Conservation (phyloP, 2,329 filamentous ascomycete genomes). For the Diaporthe sp. region DNA sequence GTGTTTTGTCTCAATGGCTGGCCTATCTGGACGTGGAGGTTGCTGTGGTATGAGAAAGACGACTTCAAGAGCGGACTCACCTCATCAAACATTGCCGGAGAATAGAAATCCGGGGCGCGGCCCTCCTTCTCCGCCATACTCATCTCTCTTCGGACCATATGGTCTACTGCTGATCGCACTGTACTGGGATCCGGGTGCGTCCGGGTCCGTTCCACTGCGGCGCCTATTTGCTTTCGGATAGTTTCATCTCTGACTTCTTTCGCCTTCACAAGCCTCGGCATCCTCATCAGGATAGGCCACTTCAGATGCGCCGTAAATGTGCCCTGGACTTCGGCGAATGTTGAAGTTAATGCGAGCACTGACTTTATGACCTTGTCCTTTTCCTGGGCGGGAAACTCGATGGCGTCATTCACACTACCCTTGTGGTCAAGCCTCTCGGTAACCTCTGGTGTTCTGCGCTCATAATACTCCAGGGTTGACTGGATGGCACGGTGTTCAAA, state of each 20-base stretch:
- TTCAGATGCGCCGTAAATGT: neutral
- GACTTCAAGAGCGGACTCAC: neutral
- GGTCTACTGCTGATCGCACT: neutral
- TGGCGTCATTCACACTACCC: neutral
- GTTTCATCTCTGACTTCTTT: neutral
- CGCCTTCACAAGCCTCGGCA: neutral
- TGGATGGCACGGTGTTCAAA: neutral
- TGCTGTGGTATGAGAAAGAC: neutral
- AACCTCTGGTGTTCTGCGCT: neutral
- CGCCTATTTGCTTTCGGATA: neutral
- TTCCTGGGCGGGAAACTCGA: neutral
- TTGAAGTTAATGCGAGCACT: neutral
- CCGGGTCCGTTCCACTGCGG: neutral
- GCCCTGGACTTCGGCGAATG: neutral
- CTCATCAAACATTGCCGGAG: neutral
- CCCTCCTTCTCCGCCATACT: neutral
- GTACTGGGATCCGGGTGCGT: neutral
- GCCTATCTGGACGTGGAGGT: no score
- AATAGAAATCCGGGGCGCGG: conserved; percentile 30
- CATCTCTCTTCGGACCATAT: neutral
- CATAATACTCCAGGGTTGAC: neutral
- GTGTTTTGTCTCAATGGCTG: no score
- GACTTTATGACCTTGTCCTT: neutral
- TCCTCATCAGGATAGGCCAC: neutral
- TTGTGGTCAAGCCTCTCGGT: neutral